Evolutionary conservation across 768 basidiomycete species (phyloP), one percentile per base, ranked within the genome.

Genomic region (Leucogyrophana mollusca): DNA sequence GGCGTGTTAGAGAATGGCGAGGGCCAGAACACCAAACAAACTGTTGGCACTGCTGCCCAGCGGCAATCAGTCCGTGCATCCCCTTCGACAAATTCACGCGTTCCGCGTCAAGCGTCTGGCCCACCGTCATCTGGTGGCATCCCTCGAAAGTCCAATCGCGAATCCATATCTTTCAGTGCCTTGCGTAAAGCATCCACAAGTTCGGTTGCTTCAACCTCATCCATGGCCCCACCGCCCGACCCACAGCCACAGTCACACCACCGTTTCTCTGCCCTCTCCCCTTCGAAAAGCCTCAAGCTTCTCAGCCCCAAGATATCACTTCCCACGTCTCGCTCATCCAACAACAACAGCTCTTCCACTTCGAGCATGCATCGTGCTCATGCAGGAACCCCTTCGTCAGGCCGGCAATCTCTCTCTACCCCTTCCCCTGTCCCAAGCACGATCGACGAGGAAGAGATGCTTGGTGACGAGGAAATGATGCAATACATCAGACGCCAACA

Each of bases 381-480:
- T 50, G 76, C 83, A 56, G 66, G 74, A 32, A 71, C 87, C 2
- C 86, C 85, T 11, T 82, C 87, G 1, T 80, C 83, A 3, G 85
- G 83, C 56, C 77, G 85, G 27, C 83, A 87, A 49, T 87, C 87
- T 17, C 65, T 86, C 18, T 91, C 87, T 4, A 90, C 89, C 2
- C 90, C 91, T 3, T 95, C 94, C 2, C 93, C 94, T 0, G 81
- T 79, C 5, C 85, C 85, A 21, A 84, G 81, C 54, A 72, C 79
- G 2, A 72, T 88, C 3, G 91, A 91, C 48, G 94, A 94, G 49
- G 92, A 94, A 51, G 90, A 94, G 62, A 41, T 87, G 6, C 69
- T 88, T 14, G 96, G 90, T 13, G 96, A 99, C 60, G 94, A 96
- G 51, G 96, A 99, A 70, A 99, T 99, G 96, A 67, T 89, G 59